Percentiles rank a stretch among this genome's conserved stretches.
phyloP scores from a whole-genome alignment of 805 yeast species.

The Sungouiella thailandica region DNA sequence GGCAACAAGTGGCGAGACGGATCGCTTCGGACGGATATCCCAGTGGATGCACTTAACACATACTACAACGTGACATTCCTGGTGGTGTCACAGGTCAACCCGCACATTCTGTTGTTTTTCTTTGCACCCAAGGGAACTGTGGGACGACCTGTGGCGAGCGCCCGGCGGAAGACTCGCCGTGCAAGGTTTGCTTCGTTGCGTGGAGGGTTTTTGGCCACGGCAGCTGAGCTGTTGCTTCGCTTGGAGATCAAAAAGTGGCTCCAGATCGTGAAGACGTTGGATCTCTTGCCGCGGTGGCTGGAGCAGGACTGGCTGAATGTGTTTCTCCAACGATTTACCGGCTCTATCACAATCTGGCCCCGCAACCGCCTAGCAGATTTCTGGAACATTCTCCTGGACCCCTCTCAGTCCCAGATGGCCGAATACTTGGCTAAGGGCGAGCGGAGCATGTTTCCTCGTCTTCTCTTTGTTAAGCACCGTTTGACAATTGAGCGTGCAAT shows the following conservation, averaged over 20 bases:
- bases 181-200: conserved; percentile 44
- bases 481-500: conserved; percentile 61
- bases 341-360: conserved; percentile 76
- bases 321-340: conserved; percentile 70
- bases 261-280: conserved; percentile 58
- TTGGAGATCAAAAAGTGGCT: conserved; percentile 77
- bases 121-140: conserved; percentile 78
- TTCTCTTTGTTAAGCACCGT: conserved; percentile 61
- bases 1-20: conserved; percentile 81
- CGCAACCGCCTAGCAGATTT: conserved; percentile 56
- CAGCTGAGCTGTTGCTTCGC: conserved; percentile 63
- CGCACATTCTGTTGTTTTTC: conserved; percentile 71
- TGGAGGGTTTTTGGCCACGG: conserved; percentile 75
- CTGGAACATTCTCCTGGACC: conserved; percentile 62
- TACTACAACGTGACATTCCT: conserved; percentile 74
- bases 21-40: conserved; percentile 72
- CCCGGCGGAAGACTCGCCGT: conserved; percentile 36
- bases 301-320: conserved; percentile 80
- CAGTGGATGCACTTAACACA: conserved; percentile 66
- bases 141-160: conserved; percentile 66
- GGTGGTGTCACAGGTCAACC: conserved; percentile 77
- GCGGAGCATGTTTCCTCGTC: conserved; percentile 58
- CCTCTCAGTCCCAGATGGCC: conserved; percentile 52
- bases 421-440: conserved; percentile 60
- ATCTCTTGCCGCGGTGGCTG: conserved; percentile 60